Evolutionary conservation across 2,329 filamentous ascomycete species (phyloP).

Genomic region (Xylariaceae sp.): DNA sequence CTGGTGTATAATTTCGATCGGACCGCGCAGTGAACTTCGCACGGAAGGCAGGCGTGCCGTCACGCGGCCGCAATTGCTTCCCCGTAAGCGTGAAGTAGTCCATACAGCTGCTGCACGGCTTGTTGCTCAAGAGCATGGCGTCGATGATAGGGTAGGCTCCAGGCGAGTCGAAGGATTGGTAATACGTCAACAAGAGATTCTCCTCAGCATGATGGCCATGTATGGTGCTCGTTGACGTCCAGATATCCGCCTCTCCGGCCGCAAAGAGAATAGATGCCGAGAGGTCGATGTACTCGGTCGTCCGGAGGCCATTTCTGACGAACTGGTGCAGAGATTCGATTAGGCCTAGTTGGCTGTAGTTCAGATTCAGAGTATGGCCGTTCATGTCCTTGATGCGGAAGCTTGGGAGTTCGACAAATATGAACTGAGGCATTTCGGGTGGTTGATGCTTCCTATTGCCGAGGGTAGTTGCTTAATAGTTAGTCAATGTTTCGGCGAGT

Average conservation of each 20-base stretch:
- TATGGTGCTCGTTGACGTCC: slow-evolving; percentile 26
- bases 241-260: slow-evolving; percentile 34
- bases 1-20: slow-evolving; percentile 35
- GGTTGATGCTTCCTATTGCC: background rate
- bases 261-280: slow-evolving; percentile 35
- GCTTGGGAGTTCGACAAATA: slow-evolving; percentile 36
- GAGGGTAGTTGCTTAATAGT: background rate
- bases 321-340: slow-evolving; percentile 32
- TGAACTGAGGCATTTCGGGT: slow-evolving; percentile 33
- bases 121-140: slow-evolving; percentile 32
- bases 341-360: slow-evolving; percentile 28
- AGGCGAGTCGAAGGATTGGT: slow-evolving; percentile 36
- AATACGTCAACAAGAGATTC: slow-evolving; percentile 35
- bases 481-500: background rate
- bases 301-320: slow-evolving; percentile 30
- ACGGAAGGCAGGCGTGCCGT: slow-evolving; percentile 28
- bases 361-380: slow-evolving; percentile 29
- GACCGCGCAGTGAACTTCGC: slow-evolving; percentile 37
- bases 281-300: slow-evolving; percentile 28
- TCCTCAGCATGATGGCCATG: slow-evolving; percentile 33
- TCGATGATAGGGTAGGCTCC: slow-evolving; percentile 37
- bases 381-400: slow-evolving; percentile 34
- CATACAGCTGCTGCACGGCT: slow-evolving; percentile 35
- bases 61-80: slow-evolving; percentile 29
- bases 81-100: slow-evolving; percentile 34